Evolutionary conservation across 371 early-diverging fungal species (phyloP), one percentile per base, ranked within the genome.

Genomic region (Polyrhizophydium stewartii): DNA sequence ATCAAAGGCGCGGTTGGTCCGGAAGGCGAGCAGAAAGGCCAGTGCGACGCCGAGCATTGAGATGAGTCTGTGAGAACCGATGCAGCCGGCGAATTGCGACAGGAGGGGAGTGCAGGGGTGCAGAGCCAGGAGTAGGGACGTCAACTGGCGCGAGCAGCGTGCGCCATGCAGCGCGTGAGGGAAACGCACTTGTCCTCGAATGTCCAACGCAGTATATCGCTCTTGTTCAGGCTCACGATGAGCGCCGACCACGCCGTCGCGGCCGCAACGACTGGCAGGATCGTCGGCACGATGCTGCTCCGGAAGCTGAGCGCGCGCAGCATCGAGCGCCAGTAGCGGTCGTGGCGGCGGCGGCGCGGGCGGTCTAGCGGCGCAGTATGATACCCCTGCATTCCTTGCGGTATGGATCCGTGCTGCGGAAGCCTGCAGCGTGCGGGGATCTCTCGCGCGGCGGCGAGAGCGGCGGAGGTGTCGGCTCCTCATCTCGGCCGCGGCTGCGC

Each of bases 1-100:
- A 31, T 87, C 89, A 64, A 89, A 91, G 1, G 85, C 84, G 6
- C 87, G 83, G 64, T 89, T 89, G 60, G 87, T 89, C 57, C 89
- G 82, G 69, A 91, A 91, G 28, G 86, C 88, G 37, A 89, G 75
- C 43, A 89, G 71, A 64, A 89, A 64, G 66, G 87, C 89, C 7
- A 90, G 78, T 6, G 67, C 62, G 13, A 55, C 56, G 10, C 70
- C 70, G 19, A 87, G 79, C 17, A 87, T 83, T 58, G 85, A 80
- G 24, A 88, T 66, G 58, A 73, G 41, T 40, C 73, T 72, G 50
- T 37, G 21, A 53, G 68, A 7, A 56, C 9, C n/a, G 22, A n/a
- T 16, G 22, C 35, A 56, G 6, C 6, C 43, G 19, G 55, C 12
- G 12, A n/a, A 55, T 17, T 17, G 21, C 19, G 17, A 37, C 3